Percentiles rank a stretch among this genome's conserved stretches.
These are phyloP conservation scores for Plenodomus biglobosus DNA, from an alignment of 2,329 filamentous ascomycete genomes.

Conservation along the genomic window DNA sequence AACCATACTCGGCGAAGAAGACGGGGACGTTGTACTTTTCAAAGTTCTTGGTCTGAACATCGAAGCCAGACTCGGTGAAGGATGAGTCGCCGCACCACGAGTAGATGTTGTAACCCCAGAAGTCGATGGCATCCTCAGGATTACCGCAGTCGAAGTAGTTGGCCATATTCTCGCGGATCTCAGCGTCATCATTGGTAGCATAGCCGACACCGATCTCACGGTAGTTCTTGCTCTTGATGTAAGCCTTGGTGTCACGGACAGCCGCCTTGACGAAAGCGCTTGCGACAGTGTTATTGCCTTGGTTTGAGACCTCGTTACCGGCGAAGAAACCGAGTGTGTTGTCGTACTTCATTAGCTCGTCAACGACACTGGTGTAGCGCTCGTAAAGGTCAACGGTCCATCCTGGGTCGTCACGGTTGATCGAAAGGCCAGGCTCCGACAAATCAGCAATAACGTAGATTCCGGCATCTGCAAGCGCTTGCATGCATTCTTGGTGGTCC, in stretches of 20 bases:
- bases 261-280: conserved; percentile 97
- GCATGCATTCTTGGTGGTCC: conserved; percentile 85
- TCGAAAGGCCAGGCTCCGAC: conserved; percentile 76
- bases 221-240: conserved; percentile 80
- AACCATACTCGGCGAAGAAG: conserved; percentile 99
- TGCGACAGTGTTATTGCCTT: conserved; percentile 81
- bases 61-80: conserved; percentile 76
- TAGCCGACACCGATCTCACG: conserved; percentile 88
- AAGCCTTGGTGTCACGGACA: conserved; percentile 91
- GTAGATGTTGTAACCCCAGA: conserved; percentile 99
- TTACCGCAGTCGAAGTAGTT: conserved; percentile 93
- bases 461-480: conserved; percentile 74
- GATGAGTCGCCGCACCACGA: conserved; percentile 92
- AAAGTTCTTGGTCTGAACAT: conserved; percentile 83
- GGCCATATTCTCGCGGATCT: conserved; percentile 78
- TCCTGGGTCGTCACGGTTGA: conserved; percentile 75
- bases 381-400: conserved; percentile 80
- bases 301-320: conserved; percentile 95
- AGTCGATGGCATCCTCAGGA: conserved; percentile 71
- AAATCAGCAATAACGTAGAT: conserved; percentile 97
- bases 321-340: conserved; percentile 98
- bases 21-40: conserved; percentile 84
- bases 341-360: conserved; percentile 76
- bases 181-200: conserved; percentile 88
- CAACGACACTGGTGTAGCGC: conserved; percentile 82